Evolutionary conservation across 140 eudicot species (phyloP).

Genomic region (Oenanthe javanica): DNA sequence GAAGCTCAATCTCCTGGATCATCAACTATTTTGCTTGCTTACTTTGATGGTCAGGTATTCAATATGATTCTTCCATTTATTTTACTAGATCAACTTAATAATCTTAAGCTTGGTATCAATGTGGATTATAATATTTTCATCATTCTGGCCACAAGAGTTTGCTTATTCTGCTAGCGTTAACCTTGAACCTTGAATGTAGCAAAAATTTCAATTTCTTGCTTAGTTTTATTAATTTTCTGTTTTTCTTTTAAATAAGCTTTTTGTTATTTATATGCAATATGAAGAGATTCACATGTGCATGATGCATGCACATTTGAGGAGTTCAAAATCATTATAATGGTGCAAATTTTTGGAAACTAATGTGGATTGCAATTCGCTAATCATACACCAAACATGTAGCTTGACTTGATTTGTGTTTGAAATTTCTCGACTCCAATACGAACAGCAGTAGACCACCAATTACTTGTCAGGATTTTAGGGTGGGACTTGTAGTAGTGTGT

Average conservation of each 20-base stretch:
- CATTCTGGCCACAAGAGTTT: background rate
- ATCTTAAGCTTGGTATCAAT: background rate
- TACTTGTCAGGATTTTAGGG: background rate
- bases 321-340: background rate
- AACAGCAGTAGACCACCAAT: background rate
- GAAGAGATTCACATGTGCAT: background rate
- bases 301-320: background rate
- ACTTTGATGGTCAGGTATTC: constrained; percentile 67
- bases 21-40: constrained; percentile 65
- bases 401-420: background rate
- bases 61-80: background rate
- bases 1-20: constrained; percentile 58
- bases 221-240: background rate
- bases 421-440: background rate
- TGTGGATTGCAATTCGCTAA: background rate
- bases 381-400: background rate
- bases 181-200: background rate
- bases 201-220: background rate
- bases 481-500: background rate
- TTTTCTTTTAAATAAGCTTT: background rate
- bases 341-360: background rate
- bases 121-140: background rate
- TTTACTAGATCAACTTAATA: background rate
- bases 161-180: background rate
- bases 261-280: background rate